Evolutionary conservation across 176 grass and related monocot genomes (phyloP).

Genomic region (Oryza brachyantha): DNA sequence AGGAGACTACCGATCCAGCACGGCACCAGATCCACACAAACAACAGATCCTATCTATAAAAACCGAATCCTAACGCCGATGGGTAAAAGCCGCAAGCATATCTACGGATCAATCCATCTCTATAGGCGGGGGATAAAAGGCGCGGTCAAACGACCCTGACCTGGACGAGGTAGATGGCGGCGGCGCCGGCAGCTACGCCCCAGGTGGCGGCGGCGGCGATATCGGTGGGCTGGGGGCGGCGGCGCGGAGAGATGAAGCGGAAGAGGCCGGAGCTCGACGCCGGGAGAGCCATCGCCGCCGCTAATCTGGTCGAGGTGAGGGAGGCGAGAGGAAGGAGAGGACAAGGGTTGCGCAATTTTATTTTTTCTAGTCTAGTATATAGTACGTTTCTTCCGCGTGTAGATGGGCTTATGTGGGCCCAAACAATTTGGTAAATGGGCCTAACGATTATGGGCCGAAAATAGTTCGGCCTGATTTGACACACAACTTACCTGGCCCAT

Average conservation of each 20-base stretch:
- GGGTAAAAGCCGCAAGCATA: neutral
- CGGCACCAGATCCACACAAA: slow-evolving; percentile 9
- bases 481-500: no score
- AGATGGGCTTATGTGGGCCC: neutral
- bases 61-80: slow-evolving; percentile 22
- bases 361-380: no score
- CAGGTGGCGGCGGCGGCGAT: slow-evolving; percentile 64
- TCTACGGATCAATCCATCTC: neutral
- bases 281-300: slow-evolving; percentile 57
- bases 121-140: neutral
- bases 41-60: slow-evolving; percentile 18
- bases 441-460: neutral
- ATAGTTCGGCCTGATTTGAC: no score
- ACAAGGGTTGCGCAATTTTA: neutral
- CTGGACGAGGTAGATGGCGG: slow-evolving; percentile 84
- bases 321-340: neutral
- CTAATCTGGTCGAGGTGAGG: neutral
- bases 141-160: slow-evolving; percentile 19
- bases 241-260: slow-evolving; percentile 61
- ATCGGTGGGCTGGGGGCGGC: slow-evolving; percentile 48
- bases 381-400: neutral
- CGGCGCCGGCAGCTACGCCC: slow-evolving; percentile 61
- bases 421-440: neutral
- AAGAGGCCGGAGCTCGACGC: slow-evolving; percentile 53
- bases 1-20: neutral